These are phyloP conservation scores for Fusarium miscanthi DNA, from an alignment of 2,329 filamentous ascomycete species.

Conservation along the genomic window DNA sequence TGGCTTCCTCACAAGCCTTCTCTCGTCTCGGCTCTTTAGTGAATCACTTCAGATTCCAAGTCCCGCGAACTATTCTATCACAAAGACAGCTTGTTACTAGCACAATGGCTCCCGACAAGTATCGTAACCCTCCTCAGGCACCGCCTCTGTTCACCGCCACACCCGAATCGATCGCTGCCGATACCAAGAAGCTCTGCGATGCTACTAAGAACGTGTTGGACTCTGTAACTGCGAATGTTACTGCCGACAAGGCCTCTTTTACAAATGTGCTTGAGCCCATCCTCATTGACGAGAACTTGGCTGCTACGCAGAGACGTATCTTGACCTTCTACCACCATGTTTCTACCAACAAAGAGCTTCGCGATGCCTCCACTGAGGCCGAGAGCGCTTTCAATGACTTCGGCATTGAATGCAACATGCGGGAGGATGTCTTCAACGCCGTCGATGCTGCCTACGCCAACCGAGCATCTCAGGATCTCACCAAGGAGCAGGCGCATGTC, in stretches of 20 bases:
- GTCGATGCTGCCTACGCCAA: conserved; percentile 68
- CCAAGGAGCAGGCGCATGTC: conserved; percentile 76
- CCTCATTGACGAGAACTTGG: conserved; percentile 76
- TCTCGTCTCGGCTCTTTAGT: conserved; percentile 69
- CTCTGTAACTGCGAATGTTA: conserved; percentile 71
- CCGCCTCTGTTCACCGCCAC: conserved; percentile 83
- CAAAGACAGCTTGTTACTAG: conserved; percentile 58
- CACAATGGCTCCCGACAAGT: conserved; percentile 74
- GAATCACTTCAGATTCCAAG: conserved; percentile 62
- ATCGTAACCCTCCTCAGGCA: conserved; percentile 79
- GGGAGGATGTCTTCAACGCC: conserved; percentile 80
- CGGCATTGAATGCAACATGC: conserved; percentile 81
- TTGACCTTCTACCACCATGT: conserved; percentile 85
- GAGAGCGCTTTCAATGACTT: conserved; percentile 82
- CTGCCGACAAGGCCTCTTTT: conserved; percentile 64
- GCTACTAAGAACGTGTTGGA: conserved; percentile 73
- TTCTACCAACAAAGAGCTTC: conserved; percentile 73
- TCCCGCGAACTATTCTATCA: conserved; percentile 44
- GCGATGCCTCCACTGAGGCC: conserved; percentile 80
- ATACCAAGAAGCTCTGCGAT: conserved; percentile 74
- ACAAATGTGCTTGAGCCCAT: conserved; percentile 72
- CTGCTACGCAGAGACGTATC: conserved; percentile 70
- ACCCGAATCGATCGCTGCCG: conserved; percentile 72
- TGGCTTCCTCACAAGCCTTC: conserved; percentile 72
- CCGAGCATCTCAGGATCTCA: conserved; percentile 65